Percentiles rank a stretch among this genome's conserved stretches.
Conservation (phyloP, 2,329 filamentous ascomycete species). For the Acephala macrosclerotiorum region DNA sequence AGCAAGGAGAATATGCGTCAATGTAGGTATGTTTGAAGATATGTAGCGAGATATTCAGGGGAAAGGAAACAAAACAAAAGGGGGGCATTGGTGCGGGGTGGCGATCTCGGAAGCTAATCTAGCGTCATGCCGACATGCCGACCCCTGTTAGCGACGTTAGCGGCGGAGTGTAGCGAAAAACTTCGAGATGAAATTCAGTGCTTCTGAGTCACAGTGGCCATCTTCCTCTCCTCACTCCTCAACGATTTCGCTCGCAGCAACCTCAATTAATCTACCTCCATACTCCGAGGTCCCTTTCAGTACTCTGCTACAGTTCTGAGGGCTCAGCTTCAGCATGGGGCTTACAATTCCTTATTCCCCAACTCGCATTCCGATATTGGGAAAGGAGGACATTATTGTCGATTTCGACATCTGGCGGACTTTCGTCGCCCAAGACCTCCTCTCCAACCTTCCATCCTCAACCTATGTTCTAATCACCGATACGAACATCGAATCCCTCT, state of each 20-base stretch:
- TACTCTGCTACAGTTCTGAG: not conserved
- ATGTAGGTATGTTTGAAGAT: too few species aligned
- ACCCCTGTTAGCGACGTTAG: not conserved
- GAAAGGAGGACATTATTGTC: slow-evolving; percentile 86
- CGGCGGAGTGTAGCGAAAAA: not conserved
- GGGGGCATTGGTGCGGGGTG: not conserved
- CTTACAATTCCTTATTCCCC: slow-evolving; percentile 45
- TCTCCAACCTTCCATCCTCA: slow-evolving; percentile 79
- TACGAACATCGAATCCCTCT: slow-evolving; percentile 84
- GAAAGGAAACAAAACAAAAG: not conserved
- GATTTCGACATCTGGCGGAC: slow-evolving; percentile 89
- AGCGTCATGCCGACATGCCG: not conserved
- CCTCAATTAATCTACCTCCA: not conserved
- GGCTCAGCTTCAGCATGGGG: slow-evolving; percentile 32
- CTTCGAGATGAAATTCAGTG: not conserved
- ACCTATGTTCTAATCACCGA: slow-evolving; percentile 98
- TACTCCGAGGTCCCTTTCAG: not conserved
- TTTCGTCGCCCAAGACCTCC: slow-evolving; percentile 82
- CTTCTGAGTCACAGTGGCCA: not conserved
- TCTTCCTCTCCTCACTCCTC: not conserved
- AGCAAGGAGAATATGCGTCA: too few species aligned
- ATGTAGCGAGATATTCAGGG: not conserved
- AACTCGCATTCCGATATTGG: slow-evolving; percentile 79
- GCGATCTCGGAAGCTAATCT: slow-evolving; percentile 1
- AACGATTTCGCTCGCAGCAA: not conserved